phyloP scores from a whole-genome alignment of 1,139 yeast genomes.

The Sugiyamaella pinicola region DNA sequence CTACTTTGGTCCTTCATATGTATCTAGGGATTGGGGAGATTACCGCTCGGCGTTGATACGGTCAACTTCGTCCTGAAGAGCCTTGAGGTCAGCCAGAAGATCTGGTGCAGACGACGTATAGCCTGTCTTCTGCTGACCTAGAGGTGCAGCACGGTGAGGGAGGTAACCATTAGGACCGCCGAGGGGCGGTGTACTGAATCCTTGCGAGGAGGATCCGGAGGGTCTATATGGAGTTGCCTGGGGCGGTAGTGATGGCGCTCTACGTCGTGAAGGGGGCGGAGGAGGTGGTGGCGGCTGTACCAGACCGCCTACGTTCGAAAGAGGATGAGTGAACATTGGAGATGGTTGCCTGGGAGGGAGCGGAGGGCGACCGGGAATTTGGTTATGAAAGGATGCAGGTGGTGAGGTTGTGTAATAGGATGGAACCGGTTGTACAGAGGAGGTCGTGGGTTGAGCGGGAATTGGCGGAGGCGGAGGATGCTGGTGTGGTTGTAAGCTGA shows the following conservation, averaged over 20 bases:
- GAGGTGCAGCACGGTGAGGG: constrained; percentile 18
- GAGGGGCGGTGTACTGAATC: not conserved
- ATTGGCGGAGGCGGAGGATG: constrained; percentile 1
- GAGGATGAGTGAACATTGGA: constrained; percentile 5
- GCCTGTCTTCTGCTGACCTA: constrained; percentile 24
- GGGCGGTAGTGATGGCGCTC: constrained; percentile 34
- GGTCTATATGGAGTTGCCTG: constrained; percentile 16
- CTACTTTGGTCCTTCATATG: not conserved
- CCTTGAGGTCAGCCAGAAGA: constrained; percentile 36
- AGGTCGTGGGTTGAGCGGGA: too few relatives aligned
- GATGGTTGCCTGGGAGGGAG: constrained; percentile 21
- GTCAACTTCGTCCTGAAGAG: constrained; percentile 38
- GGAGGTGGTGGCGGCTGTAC: constrained; percentile 17
- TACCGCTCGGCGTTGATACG: constrained; percentile 27
- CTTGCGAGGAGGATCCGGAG: not conserved
- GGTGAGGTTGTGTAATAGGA: constrained; percentile 14
- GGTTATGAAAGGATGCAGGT: constrained; percentile 6
- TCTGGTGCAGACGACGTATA: constrained; percentile 36
- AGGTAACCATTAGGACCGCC: constrained; percentile 11
- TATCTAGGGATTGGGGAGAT: not conserved
- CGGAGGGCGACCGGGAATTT: constrained; percentile 23
- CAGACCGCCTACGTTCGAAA: not conserved
- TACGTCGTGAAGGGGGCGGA: constrained; percentile 30
- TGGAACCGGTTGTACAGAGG: constrained; percentile 2
- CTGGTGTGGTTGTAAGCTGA: constrained; percentile 19